Base-by-base conservation (phyloP, 345 rosid genomes). In the Moricandia arvensis region DNA sequence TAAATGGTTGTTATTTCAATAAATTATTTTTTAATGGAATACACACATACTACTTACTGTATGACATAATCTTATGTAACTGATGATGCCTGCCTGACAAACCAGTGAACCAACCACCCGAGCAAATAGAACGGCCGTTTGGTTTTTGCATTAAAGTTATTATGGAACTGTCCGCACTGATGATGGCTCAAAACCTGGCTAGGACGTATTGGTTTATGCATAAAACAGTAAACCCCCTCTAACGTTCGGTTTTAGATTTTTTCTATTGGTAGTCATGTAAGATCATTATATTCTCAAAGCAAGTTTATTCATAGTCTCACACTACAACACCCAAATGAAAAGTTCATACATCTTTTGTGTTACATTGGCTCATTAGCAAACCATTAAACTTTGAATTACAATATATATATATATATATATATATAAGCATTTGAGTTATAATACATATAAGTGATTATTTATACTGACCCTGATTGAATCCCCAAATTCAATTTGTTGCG, bases 231-330 rank as follows among this genome's bases (percentile, higher is more conserved):
- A 35, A 55, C 18, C 27, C 18, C 29, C 12, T 15, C 24, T 21
- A 41, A 62, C 21, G 13, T 24, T 63, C 55, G 63, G 76, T 53
- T 73, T 26, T 26, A 33, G 6, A 38, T 30, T 54, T 24, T 8
- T 38, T 64, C 15, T 27, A 6, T 63, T 26, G 63, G 6, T 13
- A 13, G 51, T 12, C 15, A 41, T 43, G 16, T 13, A 43, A 43
- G 31, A 47, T 47, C 53, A 70, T 59, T 45, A 16, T 59, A 49
- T 27, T 68, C 54, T 51, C 29, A 54, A 30, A 30, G 54, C 37
- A 33, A 49, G 57, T 27, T 53, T 75, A 66, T 75, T 75, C 53
- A 75, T 33, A 59, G 21, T 45, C 72, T 66, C 72, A 66, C 61
- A 60, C 61, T 67, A 67, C n/a, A 75, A 10, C n/a, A 59, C 37